phyloP scores from a whole-genome alignment of 2,329 filamentous ascomycete genomes.

The Shiraia sp. region DNA sequence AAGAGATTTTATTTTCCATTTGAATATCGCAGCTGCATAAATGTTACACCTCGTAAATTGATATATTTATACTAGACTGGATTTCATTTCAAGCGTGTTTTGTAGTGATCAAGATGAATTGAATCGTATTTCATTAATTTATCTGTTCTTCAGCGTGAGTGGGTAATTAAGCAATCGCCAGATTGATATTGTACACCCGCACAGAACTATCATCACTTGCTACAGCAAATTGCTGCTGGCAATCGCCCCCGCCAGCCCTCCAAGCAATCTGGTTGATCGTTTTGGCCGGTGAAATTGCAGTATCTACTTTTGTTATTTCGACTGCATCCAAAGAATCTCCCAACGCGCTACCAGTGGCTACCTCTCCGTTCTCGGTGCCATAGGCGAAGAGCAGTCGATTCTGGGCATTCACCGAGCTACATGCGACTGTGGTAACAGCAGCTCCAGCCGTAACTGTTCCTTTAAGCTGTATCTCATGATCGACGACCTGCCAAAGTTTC shows the following conservation, averaged over 20 bases:
- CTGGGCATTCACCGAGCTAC: slow-evolving; percentile 1
- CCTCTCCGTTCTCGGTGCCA: slow-evolving; percentile 38
- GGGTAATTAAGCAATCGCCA: no score
- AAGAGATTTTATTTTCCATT: no score
- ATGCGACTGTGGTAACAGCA: slow-evolving; percentile 37
- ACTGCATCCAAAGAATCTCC: slow-evolving; percentile 17
- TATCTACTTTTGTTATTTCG: slow-evolving; percentile 15
- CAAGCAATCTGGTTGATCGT: slow-evolving; percentile 40
- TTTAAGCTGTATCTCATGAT: slow-evolving; percentile 24
- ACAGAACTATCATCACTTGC: slow-evolving; percentile 49
- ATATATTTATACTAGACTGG: no score
- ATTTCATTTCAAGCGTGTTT: no score
- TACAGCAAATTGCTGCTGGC: slow-evolving; percentile 40
- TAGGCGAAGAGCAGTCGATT: slow-evolving; percentile 30
- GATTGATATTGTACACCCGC: slow-evolving; percentile 35
- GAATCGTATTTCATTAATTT: no score
- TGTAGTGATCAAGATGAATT: no score
- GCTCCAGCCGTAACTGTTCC: slow-evolving; percentile 26
- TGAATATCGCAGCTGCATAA: no score
- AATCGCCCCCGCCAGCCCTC: slow-evolving; percentile 24
- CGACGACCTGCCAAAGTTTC: slow-evolving; percentile 57
- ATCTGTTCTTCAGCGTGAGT: no score
- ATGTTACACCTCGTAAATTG: no score
- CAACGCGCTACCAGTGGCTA: slow-evolving; percentile 17
- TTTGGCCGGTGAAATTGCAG: slow-evolving; percentile 26